Evolutionary conservation across 2,329 filamentous ascomycete species (phyloP).

Genomic region (Monosporascus sp.): DNA sequence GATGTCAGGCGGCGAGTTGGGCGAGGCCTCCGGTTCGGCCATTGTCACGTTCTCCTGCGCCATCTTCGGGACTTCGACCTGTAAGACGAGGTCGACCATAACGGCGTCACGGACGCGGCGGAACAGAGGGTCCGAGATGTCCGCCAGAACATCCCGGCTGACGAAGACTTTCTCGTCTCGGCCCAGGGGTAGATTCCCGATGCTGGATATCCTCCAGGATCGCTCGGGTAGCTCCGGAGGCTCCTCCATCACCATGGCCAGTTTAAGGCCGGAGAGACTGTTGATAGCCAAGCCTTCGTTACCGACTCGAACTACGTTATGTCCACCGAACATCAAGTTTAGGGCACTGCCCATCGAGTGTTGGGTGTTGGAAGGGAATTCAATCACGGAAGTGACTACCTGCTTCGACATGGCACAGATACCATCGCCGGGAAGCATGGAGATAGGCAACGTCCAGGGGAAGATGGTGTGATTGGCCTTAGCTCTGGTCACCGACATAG

Average conservation of each 20-base stretch:
- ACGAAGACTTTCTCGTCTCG: conserved; percentile 85
- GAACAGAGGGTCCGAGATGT: conserved; percentile 79
- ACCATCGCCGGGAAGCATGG: conserved; percentile 70
- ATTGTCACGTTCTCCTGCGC: conserved; percentile 18
- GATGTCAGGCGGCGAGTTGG: conserved; percentile 16
- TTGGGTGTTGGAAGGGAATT: conserved; percentile 50
- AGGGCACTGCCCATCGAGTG: conserved; percentile 36
- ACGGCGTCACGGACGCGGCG: conserved; percentile 68
- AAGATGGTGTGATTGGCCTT: conserved; percentile 79
- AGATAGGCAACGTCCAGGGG: conserved; percentile 83
- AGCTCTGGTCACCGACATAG: conserved; percentile 30
- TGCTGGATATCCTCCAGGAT: conserved; percentile 68
- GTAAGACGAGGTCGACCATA: conserved; percentile 68
- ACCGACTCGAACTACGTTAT: conserved; percentile 41
- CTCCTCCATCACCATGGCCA: conserved; percentile 64
- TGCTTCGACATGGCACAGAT: conserved; percentile 68
- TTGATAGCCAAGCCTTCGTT: conserved; percentile 43
- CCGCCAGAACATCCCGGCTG: conserved; percentile 67
- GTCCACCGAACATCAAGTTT: conserved; percentile 40
- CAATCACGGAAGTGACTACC: conserved; percentile 63
- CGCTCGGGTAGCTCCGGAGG: conserved; percentile 34
- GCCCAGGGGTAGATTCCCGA: conserved; percentile 76
- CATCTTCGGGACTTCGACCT: conserved; percentile 31
- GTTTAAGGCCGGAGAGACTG: conserved; percentile 51
- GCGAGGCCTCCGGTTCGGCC: conserved; percentile 22